Conservation (phyloP, 140 eudicot species). For the Erigeron philadelphicus region DNA sequence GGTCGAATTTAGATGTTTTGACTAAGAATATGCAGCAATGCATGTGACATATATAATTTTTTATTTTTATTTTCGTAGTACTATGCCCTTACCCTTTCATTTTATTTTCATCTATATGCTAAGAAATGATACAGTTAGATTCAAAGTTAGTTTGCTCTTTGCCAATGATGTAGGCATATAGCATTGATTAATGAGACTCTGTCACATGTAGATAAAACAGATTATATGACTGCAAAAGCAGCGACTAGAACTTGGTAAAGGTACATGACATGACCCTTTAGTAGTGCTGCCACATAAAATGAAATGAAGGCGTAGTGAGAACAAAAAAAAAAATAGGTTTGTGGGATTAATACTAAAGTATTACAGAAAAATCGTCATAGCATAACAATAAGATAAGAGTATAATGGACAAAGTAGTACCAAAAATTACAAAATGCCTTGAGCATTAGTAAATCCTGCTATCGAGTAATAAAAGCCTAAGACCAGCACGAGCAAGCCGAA, state of each 20-base stretch:
- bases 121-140: background rate
- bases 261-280: background rate
- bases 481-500: background rate
- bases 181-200: conserved; percentile 3
- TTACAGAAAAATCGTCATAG: background rate
- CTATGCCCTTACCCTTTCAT: conserved; percentile 6
- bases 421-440: too few species aligned
- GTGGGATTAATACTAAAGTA: background rate
- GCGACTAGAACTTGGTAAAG: background rate
- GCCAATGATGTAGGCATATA: background rate
- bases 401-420: background rate
- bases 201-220: background rate
- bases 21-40: conserved; percentile 5
- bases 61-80: background rate
- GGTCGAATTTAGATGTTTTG: conserved; percentile 9
- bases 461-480: background rate
- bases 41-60: conserved; percentile 1
- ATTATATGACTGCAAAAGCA: background rate
- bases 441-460: too few species aligned
- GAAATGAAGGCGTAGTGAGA: background rate
- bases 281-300: background rate
- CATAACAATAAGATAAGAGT: background rate
- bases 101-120: conserved; percentile 11
- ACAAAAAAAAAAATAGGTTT: background rate
- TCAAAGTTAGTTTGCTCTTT: conserved; percentile 7